Evolutionary conservation across 2,329 filamentous ascomycete genomes (phyloP), one percentile per base, ranked within the genome.

Genomic region (Colletotrichum brevisporum): DNA sequence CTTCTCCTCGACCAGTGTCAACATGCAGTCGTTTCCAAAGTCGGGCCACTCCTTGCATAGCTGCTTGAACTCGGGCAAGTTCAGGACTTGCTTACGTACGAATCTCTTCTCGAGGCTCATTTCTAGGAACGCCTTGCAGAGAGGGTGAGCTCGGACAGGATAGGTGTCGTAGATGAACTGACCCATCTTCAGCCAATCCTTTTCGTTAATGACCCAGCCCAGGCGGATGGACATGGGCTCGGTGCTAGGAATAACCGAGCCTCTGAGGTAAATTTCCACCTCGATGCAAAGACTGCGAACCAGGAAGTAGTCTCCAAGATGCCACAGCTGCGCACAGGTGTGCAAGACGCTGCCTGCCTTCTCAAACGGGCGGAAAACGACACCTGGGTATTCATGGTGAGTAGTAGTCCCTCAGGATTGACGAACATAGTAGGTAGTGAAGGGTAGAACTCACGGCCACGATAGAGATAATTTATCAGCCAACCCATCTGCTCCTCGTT

Each of bases 11-110:
- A 63, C 26, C 43, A 57, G 41, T 39, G 45, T 57, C 6, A 63
- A 4, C 64, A 63, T 67, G 39, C 45, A 56, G 1, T 67, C 64
- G 18, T n/a, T 57, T n/a, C 58, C 52, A 21, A 67, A 67, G 3
- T 57, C 21, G 16, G 13, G 16, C 5, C 24, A 31, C n/a, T 52
- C 13, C 10, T 4, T n/a, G n/a, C 58, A 56, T 3, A 63, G 43
- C 1, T 4, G 10, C 31, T 52, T 52, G 15, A 56, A 67, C 45
- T 62, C 50, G n/a, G 12, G 31, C 58, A 52, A 26, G 10, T 57
- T 24, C 2, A 67, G 8, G 2, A 27, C 39, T 18, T 41, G 10
- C 45, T 53, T 52, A 4, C 64, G 16, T 5, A 62, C 26, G 12
- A 45, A 54, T 31, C 16, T 31, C 50, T 54, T 62, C 6, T 31